Conservation (phyloP, 768 basidiomycete species). For the Boletus sensibilis region DNA sequence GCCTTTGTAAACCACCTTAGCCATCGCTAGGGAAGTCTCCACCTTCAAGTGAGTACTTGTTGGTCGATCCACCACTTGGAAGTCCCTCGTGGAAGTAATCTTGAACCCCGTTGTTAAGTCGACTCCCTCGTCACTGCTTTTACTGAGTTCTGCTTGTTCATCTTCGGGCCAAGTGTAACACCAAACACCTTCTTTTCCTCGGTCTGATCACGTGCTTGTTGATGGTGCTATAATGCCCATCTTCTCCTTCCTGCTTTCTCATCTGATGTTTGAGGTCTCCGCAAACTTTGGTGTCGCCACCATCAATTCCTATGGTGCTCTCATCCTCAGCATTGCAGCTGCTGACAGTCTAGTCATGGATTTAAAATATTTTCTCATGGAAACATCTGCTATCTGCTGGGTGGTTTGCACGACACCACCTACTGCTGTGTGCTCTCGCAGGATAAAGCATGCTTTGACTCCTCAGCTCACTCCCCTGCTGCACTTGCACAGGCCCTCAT, state of each 20-base stretch:
- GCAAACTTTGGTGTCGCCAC: constrained; percentile 61
- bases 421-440: constrained; percentile 66
- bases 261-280: constrained; percentile 74
- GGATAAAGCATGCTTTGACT: constrained; percentile 88
- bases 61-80: too few relatives aligned
- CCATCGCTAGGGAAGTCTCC: too few relatives aligned
- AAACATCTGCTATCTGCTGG: constrained; percentile 74
- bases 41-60: too few relatives aligned
- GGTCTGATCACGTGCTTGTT: constrained; percentile 69
- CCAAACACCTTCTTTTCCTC: constrained; percentile 66
- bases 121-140: too few relatives aligned
- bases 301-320: constrained; percentile 69
- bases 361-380: constrained; percentile 79
- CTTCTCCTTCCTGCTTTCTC: constrained; percentile 88
- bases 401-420: constrained; percentile 57
- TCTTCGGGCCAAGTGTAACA: too few relatives aligned
- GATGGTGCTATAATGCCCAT: constrained; percentile 85
- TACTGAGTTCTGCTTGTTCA: too few relatives aligned
- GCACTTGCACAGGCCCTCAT: constrained; percentile 72
- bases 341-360: constrained; percentile 75
- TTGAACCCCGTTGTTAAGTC: too few relatives aligned
- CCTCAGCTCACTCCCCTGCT: constrained; percentile 53
- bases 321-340: constrained; percentile 72
- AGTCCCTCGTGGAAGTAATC: too few relatives aligned
- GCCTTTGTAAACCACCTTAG: too few relatives aligned